These are phyloP conservation scores for Gossypium trilobum DNA, from an alignment of 441 rosid genomes.

Conservation along the genomic window DNA sequence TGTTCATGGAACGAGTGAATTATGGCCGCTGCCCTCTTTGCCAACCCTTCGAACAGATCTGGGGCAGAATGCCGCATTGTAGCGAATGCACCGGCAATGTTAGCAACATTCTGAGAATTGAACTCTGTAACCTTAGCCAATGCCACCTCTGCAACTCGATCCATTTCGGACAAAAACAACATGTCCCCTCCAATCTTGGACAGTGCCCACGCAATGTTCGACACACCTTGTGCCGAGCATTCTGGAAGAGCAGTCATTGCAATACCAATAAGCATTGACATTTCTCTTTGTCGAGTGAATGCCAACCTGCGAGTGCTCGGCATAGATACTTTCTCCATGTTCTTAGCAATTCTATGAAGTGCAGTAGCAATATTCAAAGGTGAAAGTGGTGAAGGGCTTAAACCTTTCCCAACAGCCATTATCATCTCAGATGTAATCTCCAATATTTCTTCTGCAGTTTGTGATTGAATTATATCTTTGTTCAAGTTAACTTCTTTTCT, in stretches of 20 bases:
- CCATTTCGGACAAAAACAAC: conserved; percentile 88
- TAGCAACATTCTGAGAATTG: conserved; percentile 87
- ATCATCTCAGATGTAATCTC: conserved; percentile 61
- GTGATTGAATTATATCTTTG: conserved; percentile 60
- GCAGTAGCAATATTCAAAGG: conserved; percentile 79
- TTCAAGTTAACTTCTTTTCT: conserved; percentile 71
- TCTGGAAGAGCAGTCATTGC: conserved; percentile 78
- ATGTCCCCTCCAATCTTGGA: conserved; percentile 85
- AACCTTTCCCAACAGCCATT: conserved; percentile 71
- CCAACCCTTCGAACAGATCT: conserved; percentile 54
- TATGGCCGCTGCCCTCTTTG: conserved; percentile 51
- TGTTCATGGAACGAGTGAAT: conserved; percentile 53
- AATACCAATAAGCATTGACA: conserved; percentile 84
- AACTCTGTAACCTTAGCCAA: conserved; percentile 54
- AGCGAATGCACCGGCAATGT: conserved; percentile 86
- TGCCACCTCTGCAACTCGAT: conserved; percentile 87
- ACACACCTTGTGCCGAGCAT: conserved; percentile 87
- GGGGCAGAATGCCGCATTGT: conserved; percentile 76
- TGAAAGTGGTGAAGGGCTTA: conserved; percentile 75
- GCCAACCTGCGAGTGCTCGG: conserved; percentile 55
- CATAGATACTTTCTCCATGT: conserved; percentile 92
- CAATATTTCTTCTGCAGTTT: conserved; percentile 73
- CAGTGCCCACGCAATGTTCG: conserved; percentile 88
- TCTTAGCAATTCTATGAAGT: conserved; percentile 81
- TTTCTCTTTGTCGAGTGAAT: conserved; percentile 73